Conservation (phyloP, 2,329 filamentous ascomycete species). For the Exutisphaerella laricina region DNA sequence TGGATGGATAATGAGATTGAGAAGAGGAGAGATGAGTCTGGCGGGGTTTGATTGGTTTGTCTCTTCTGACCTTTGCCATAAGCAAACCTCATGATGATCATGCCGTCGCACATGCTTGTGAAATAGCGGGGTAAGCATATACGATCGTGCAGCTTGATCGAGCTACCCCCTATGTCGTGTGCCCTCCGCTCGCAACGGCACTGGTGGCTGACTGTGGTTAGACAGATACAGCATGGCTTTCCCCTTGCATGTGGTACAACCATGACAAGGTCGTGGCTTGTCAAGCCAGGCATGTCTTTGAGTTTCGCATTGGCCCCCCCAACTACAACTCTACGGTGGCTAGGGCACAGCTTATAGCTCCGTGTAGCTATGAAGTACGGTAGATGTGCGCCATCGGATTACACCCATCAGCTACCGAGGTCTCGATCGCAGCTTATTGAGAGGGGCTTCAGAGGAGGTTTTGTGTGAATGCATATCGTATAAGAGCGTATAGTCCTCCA, state of each 20-base stretch:
- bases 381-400: neutral
- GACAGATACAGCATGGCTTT: neutral
- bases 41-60: no score
- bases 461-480: neutral
- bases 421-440: neutral
- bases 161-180: no score
- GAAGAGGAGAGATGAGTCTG: no score
- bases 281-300: no score
- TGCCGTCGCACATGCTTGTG: constrained; percentile 1
- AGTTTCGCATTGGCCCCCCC: no score
- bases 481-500: no score
- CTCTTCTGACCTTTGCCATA: constrained; percentile 1
- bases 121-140: constrained; percentile 4
- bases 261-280: neutral
- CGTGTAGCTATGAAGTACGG: neutral
- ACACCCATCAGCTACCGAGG: neutral
- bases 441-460: constrained; percentile 3
- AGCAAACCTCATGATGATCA: constrained; percentile 5
- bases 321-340: no score
- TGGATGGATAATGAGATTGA: no score
- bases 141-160: constrained; percentile 3
- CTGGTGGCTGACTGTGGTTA: neutral
- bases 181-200: neutral
- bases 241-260: neutral
- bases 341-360: no score